Conservation (phyloP, 257 asterid genomes). For the Nicotiana otophora region DNA sequence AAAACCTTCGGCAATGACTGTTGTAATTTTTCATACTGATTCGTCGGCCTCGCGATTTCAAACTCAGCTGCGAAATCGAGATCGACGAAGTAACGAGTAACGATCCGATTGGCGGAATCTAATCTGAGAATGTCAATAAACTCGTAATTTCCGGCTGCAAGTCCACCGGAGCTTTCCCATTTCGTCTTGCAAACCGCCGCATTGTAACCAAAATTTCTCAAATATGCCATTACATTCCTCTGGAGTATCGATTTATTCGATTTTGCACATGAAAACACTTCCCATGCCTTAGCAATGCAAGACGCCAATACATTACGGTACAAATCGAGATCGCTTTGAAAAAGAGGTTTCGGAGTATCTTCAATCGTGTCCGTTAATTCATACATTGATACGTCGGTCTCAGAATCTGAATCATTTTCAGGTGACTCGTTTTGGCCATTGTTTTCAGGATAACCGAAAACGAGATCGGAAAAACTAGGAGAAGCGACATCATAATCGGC, state of each 20-base stretch:
- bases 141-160: conserved; percentile 66
- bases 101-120: conserved; percentile 17
- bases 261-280: conserved; percentile 28
- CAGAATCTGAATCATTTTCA: conserved; percentile 30
- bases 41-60: conserved; percentile 69
- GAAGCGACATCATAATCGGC: conserved; percentile 37
- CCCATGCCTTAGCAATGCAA: conserved; percentile 29
- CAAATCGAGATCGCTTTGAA: conserved; percentile 28
- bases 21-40: conserved; percentile 32
- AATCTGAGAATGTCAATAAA: conserved; percentile 50
- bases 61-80: conserved; percentile 63
- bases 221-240: conserved; percentile 58
- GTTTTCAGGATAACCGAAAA: conserved; percentile 30
- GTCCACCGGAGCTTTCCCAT: conserved; percentile 69
- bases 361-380: conserved; percentile 17
- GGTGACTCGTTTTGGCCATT: conserved; percentile 10
- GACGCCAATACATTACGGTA: conserved; percentile 30
- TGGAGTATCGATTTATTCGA: conserved; percentile 25
- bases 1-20: conserved; percentile 44
- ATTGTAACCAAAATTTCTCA: conserved; percentile 59
- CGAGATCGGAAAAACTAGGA: conserved; percentile 43
- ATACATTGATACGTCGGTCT: conserved; percentile 14
- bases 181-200: conserved; percentile 75
- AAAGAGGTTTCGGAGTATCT: conserved; percentile 23
- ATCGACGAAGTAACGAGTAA: conserved; percentile 47